Conservation (phyloP, 208 protist species). For the Borovskyia barvae region DNA sequence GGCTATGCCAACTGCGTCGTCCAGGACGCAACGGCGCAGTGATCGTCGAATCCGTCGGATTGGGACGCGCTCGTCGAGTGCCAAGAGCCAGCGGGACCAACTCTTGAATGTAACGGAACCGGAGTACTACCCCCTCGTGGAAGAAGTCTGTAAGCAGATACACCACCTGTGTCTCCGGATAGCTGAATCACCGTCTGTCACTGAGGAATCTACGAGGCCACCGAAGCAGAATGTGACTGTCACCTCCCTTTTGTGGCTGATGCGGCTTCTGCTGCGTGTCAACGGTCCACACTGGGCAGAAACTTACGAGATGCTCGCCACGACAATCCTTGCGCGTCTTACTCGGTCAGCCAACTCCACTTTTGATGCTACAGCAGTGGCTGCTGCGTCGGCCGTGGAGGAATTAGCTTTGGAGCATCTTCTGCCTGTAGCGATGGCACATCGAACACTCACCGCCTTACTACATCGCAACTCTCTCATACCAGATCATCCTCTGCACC, state of each 20-base stretch:
- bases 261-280: conserved; percentile 32
- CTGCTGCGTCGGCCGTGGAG: not conserved
- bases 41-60: conserved; percentile 1
- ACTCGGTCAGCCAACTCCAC: not conserved
- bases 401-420: not conserved
- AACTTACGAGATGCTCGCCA: conserved; percentile 46
- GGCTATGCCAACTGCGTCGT: conserved; percentile 3
- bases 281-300: conserved; percentile 50
- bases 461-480: conserved; percentile 54
- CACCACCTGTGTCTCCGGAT: conserved; percentile 3
- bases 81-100: not conserved
- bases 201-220: not conserved
- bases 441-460: conserved; percentile 32
- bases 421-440: conserved; percentile 9
- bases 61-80: not conserved
- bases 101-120: conserved; percentile 25
- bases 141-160: conserved; percentile 28
- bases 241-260: conserved; percentile 8
- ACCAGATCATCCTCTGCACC: conserved; percentile 63
- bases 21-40: conserved; percentile 13
- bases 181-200: not conserved
- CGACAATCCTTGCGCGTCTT: conserved; percentile 16
- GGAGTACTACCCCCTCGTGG: conserved; percentile 51
- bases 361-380: not conserved
- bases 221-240: not conserved